Conservation (phyloP, 2,329 filamentous ascomycete genomes). For the Cladophialophora carrionii region DNA sequence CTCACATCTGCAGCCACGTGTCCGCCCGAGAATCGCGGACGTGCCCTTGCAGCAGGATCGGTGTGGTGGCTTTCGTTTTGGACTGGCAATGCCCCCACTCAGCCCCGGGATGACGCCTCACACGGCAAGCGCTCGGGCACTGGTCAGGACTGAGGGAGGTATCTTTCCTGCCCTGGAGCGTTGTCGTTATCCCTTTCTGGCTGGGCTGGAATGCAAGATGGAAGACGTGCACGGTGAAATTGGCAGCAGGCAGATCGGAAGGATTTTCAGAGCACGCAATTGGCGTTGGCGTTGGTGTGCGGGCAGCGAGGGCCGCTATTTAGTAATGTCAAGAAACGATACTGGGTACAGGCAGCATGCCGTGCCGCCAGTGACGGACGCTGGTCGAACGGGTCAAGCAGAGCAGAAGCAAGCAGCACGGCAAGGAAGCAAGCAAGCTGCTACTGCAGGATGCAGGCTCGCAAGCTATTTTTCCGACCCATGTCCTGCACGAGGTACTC, state of each 20-base stretch:
- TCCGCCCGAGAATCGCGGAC: constrained; percentile 23
- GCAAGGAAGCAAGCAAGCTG: background rate
- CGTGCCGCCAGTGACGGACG: background rate
- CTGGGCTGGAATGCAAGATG: background rate
- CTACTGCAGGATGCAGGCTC: background rate
- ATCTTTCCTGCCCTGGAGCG: background rate
- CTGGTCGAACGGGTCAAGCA: background rate
- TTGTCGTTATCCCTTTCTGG: background rate
- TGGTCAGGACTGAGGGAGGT: background rate
- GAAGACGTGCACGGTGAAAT: background rate
- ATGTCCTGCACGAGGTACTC: too few relatives aligned
- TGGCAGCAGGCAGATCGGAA: background rate
- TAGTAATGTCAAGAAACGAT: background rate
- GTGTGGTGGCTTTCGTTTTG: constrained; percentile 4
- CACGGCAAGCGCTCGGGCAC: background rate
- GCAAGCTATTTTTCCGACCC: background rate
- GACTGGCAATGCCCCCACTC: background rate
- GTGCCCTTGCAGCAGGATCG: constrained; percentile 24
- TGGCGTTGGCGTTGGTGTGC: background rate
- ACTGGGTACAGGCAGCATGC: background rate
- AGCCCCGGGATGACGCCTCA: background rate
- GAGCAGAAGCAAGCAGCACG: background rate
- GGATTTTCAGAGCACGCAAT: background rate
- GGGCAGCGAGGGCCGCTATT: background rate
- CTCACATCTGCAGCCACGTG: constrained; percentile 23